Conservation (phyloP, 805 yeast species). For the Ogataea minuta region DNA sequence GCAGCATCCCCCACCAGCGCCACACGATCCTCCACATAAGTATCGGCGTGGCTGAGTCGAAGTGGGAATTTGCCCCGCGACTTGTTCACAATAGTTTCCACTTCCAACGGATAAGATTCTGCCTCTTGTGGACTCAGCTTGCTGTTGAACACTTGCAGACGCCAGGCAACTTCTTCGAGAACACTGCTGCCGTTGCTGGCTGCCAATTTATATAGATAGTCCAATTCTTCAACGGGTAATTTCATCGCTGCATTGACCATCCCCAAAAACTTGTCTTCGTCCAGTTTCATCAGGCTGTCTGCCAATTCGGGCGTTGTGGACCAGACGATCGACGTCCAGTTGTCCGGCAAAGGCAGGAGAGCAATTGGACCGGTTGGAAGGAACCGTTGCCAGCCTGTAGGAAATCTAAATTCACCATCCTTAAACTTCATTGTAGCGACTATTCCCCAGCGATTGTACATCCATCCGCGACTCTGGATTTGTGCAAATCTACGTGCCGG, state of each 20-base stretch:
- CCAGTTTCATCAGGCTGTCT: conserved; percentile 53
- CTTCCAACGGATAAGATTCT: conserved; percentile 64
- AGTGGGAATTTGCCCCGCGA: conserved; percentile 89
- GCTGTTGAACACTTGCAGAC: conserved; percentile 45
- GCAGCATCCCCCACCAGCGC: conserved; percentile 99
- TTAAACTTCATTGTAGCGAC: conserved; percentile 83
- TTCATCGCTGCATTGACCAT: conserved; percentile 85
- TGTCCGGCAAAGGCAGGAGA: conserved; percentile 80
- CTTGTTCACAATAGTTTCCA: conserved; percentile 53
- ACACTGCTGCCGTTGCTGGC: conserved; percentile 42
- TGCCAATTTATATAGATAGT: conserved; percentile 56
- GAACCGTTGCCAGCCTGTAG: conserved; percentile 92
- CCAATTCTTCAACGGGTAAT: conserved; percentile 73
- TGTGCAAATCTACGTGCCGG: conserved; percentile 83
- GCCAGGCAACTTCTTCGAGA: conserved; percentile 70
- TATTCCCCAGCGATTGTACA: conserved; percentile 82
- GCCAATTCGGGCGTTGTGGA: conserved; percentile 78
- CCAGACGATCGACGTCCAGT: conserved; percentile 93
- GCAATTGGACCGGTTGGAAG: conserved; percentile 92
- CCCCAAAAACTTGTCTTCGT: conserved; percentile 60
- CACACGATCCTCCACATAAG: conserved; percentile 76
- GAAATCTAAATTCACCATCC: conserved; percentile 59
- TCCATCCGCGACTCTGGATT: conserved; percentile 90
- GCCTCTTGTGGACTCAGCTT: conserved; percentile 44
- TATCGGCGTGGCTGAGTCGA: conserved; percentile 84